Base-by-base conservation (phyloP, 768 basidiomycete species). In the Rossbeevera mucosa region DNA sequence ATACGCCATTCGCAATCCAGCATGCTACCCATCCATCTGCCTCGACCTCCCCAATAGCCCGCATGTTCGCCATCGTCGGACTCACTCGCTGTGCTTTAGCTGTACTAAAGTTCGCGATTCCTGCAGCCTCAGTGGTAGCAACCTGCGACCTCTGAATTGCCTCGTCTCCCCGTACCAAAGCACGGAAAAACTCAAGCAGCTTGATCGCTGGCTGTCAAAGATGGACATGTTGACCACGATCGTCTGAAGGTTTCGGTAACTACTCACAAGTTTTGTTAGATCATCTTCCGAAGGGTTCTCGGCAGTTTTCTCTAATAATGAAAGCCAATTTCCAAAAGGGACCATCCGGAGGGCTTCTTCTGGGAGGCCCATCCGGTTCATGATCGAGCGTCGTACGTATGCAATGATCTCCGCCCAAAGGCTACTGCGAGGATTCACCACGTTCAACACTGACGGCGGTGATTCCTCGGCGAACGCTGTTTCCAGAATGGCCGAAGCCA, bases 381-480 rank as follows among this genome's bases (percentile, higher is more conserved):
- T 51, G 48, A 61, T 52, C 6, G 60, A 38, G 8, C 49, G 50
- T 22, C 50, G 59, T 11, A 76, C 56, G 4, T 47, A 53, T 0
- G 18, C 29, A 8, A 76, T 69, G 30, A 74, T 53, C 1, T 55
- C 45, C 2, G 54, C 51, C 72, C 74, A 76, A 4, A 60, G 30
- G 4, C 64, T 52, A 3, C 70, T 68, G 16, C 61, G 53, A 13
- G 77, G 76, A 53, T 76, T 73, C 0, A 72, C 61, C 3, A 79
- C 50, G 54, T 78, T 71, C 52, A 74, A 51, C 4, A 62, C 53
- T 4, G 64, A 48, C 1, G 63, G 64, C 0, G 53, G 44, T 0
- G 61, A 50, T 1, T 40, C 58, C 20, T 54, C 49, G 1, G 43
- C 29, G 29, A 68, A 61, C 6, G 60, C 64, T 1, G 60, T 47